Base-by-base conservation (phyloP, 176 grass and related monocot genomes). In the Coix lacrymajobi region DNA sequence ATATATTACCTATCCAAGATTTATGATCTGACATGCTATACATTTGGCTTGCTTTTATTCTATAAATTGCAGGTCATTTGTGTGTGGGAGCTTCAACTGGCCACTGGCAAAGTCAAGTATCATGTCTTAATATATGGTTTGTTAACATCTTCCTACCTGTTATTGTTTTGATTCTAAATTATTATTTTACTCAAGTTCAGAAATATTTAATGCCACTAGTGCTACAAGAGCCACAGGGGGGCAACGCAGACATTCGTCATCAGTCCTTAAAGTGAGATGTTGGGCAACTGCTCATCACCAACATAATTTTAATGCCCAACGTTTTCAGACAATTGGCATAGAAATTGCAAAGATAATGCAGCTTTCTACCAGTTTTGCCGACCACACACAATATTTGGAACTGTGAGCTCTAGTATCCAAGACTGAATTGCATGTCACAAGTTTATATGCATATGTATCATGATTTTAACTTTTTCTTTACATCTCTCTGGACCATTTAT, bases 341-440 rank as follows among this genome's bases (percentile, higher is more conserved):
- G 24, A 34, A 20, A 11, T 84, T 41, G 24, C 6, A 15, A 83
- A 85, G 16, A 84, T 89, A 33, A 15, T 89, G 41, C 29, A 70
- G 83, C 92, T 29, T 97, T 97, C 40, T 90, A 88, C 41, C 66
- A 54, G 56, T 97, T 97, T 77, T 92, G 73, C 72, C 88, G 94
- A 22, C 94, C 92, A 31, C 94, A 97, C 60, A 94, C 94, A 67
- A 85, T 97, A 8, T 86, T 90, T 20, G 94, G 92, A 79, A 94
- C 94, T 6, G 94, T 94, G 84, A 92, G 94, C 24, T 70, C 20
- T 82, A 20, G 32, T 43, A 69, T 62, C 9, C 12, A 3, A 56
- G 22, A 58, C 9, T 16, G 36, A 65, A 31, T 29, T 29, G 25
- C 25, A 62, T 38, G 8, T 51, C 75, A 1, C 11, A 43, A 49